Evolutionary conservation across 148 eudicot genomes (phyloP), one percentile per base, ranked within the genome.

Genomic region (Tetragonia tetragonoides): DNA sequence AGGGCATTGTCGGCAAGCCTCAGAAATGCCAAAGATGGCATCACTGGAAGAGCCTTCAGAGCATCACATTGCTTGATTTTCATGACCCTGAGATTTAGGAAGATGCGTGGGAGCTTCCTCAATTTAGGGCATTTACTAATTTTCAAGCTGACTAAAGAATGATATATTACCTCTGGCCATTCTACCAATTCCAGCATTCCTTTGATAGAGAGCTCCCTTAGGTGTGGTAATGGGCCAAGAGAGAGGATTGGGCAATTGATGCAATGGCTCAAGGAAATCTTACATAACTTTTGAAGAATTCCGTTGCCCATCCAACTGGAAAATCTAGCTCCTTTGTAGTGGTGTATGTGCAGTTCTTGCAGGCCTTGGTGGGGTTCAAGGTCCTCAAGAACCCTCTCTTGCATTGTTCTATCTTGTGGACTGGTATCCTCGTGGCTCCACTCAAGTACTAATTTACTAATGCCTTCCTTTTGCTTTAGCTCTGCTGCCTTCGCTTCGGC

Each of bases 31-130:
- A 81, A 47, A 14, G 63, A 38, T 21, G 77, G 82, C 41, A 23
- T 34, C 34, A 81, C 5, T 7, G 84, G 78, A 6, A 85, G 80
- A 38, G 66, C 64, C 59, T 66, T 72, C 46, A 84, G 46, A 51
- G 68, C 71, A 68, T 75, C 80, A 68, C 84, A 85, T 66, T 66
- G 70, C 74, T 85, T 81, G 65, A 85, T 49, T 75, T 81, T 78
- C 79, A 73, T 21, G 69, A 46, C 78, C 66, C 20, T 41, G 66
- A 79, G 77, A 68, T 64, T 61, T 12, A 76, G 82, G 47, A 84
- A 42, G 16, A 40, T 20, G 24, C 18, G 41, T 56, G 82, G 82
- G n/a, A 81, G 23, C 44, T 6, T 40, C 70, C 5, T 73, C 73
- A 84, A 61, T 72, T 75, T 63, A 18, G 84, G 87, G 61, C 87